Percentiles rank a stretch among this genome's conserved stretches.
Conservation (phyloP, 2,329 filamentous ascomycete genomes). For the Fusarium siculi region DNA sequence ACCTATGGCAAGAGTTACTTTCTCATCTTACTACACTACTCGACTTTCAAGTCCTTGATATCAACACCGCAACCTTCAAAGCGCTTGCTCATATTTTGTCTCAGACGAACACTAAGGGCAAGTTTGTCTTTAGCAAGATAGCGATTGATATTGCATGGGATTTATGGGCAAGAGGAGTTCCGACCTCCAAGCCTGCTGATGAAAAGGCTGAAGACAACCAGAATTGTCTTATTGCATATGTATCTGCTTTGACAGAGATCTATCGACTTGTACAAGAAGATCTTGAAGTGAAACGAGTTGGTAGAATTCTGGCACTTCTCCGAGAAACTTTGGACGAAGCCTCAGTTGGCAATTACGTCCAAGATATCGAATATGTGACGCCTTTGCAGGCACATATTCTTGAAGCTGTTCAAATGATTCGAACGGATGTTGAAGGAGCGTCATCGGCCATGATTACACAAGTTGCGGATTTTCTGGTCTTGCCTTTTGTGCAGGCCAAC, state of each 20-base stretch:
- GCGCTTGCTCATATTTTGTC: constrained; percentile 73
- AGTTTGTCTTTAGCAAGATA: constrained; percentile 57
- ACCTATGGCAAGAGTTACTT: constrained; percentile 81
- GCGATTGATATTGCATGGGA: constrained; percentile 73
- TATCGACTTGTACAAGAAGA: constrained; percentile 77
- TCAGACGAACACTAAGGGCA: constrained; percentile 56
- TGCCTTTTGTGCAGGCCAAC: constrained; percentile 69
- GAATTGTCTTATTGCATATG: constrained; percentile 85
- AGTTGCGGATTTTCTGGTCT: constrained; percentile 74
- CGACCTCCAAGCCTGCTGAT: constrained; percentile 53
- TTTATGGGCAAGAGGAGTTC: constrained; percentile 76
- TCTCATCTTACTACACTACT: constrained; percentile 73
- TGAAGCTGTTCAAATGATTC: constrained; percentile 73
- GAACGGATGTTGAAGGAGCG: constrained; percentile 72
- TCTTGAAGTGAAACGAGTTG: constrained; percentile 70
- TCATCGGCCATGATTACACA: constrained; percentile 75
- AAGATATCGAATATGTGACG: constrained; percentile 78
- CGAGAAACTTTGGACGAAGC: constrained; percentile 77
- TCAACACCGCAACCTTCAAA: constrained; percentile 77
- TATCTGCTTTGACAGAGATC: constrained; percentile 78
- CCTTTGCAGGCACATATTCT: constrained; percentile 77
- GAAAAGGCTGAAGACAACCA: constrained; percentile 73
- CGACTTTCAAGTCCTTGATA: constrained; percentile 71
- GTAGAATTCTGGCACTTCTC: constrained; percentile 76
- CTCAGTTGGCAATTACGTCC: constrained; percentile 73